Base-by-base conservation (phyloP, 371 early-diverging fungal species). In the Mortierella sp. region DNA sequence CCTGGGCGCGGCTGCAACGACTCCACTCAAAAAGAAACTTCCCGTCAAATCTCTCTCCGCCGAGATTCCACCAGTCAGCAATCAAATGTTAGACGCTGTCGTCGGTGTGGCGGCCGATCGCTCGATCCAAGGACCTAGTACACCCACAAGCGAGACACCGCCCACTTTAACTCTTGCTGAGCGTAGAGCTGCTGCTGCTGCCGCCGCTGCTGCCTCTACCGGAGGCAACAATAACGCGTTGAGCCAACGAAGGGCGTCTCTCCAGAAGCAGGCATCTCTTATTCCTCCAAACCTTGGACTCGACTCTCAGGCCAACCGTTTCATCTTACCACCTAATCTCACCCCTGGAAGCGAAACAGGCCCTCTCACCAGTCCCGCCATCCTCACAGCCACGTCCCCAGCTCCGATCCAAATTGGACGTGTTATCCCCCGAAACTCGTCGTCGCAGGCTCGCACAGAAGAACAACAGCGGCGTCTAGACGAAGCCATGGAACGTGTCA, bases 401-500 rank as follows among this genome's bases (percentile, higher is more conserved):
- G 74, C 74, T 8, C 68, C 74, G 10, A 67, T 74, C n/a, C 74
- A 67, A 12, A 74, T 74, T 25, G 74, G 57, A 14, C 54, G 74
- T n/a, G 53, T 67, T 39, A 60, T 68, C 25, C 74, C 74, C 2
- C 54, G 74, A 16, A 78, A 79, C 29, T 45, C 73, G n/a, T 68
- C 63, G 9, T 67, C 82, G 0, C 64, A 74, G 14, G 54, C 80
- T 44, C 82, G 82, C 27, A 67, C 80, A 31, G 86, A 83, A 54
- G 84, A 85, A 34, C 82, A 83, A 48, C 83, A 82, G 63, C 79
- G 78, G n/a, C 67, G 78, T 47, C 60, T 90, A 41, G 90, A 92
- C 63, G 87, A 87, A 39, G 87, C 86, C 40, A 81, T 92, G 51
- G 83, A 82, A 17, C 84, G 82, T 29, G 85, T 88, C 13, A 83